Evolutionary conservation across 1,284 basidiomycete species (phyloP).

Genomic region (Puccinia brachypodii): DNA sequence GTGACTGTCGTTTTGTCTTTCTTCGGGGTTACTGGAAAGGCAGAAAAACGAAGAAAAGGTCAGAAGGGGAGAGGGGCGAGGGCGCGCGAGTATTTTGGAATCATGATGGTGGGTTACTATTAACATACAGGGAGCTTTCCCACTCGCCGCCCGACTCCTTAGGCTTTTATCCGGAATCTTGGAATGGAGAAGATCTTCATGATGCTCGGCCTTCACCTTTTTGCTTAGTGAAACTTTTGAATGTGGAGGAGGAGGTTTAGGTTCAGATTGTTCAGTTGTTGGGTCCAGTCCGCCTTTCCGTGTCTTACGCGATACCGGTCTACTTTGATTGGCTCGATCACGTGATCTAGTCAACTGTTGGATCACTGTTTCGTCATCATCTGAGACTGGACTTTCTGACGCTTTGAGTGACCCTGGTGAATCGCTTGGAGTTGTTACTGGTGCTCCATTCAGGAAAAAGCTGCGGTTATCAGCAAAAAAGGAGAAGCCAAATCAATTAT

Average conservation of each 20-base stretch:
- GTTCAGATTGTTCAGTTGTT: background rate
- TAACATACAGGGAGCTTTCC: background rate
- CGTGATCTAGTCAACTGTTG: slow-evolving; percentile 11
- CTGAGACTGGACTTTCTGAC: slow-evolving; percentile 5
- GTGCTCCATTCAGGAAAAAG: slow-evolving; percentile 4
- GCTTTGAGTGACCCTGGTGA: background rate
- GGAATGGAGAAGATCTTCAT: background rate
- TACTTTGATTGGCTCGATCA: background rate
- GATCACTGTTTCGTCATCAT: slow-evolving; percentile 19
- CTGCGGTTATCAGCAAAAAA: background rate
- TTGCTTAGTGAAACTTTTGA: background rate
- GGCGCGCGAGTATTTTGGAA: background rate
- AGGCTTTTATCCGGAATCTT: background rate
- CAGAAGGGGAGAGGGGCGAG: background rate
- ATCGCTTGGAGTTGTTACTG: background rate
- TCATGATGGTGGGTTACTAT: background rate
- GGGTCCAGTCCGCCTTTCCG: background rate
- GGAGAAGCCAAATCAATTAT: background rate
- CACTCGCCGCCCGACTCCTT: background rate
- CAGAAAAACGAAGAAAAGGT: background rate
- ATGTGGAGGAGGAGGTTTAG: background rate
- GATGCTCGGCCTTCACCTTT: background rate
- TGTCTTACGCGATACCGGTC: background rate
- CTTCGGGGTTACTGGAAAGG: background rate
- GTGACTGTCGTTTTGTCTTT: background rate